A percentile compares a stretch with the other conserved stretches of the same genome.
These are phyloP conservation scores for Allantophomopsis lycopodina DNA, from an alignment of 2,329 filamentous ascomycete genomes.

Conservation along the genomic window DNA sequence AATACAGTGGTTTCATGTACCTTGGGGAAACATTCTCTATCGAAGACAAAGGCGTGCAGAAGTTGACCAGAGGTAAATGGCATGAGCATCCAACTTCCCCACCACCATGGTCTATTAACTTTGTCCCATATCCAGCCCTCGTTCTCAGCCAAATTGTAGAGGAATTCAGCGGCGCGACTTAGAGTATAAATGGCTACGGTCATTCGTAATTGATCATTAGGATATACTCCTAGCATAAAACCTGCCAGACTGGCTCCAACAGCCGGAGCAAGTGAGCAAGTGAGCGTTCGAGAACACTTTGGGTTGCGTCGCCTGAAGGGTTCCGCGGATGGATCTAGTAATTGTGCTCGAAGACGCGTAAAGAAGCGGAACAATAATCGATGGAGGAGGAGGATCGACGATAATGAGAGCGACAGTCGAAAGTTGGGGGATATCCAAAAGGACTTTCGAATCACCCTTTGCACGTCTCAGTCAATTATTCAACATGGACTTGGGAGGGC, in stretches of 20 bases:
- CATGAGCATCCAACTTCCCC: constrained; percentile 72
- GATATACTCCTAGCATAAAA: constrained; percentile 63
- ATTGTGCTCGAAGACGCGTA: constrained; percentile 58
- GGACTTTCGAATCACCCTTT: constrained; percentile 20
- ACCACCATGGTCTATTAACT: constrained; percentile 64
- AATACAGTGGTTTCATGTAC: constrained; percentile 21
- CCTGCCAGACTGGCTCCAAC: constrained; percentile 85
- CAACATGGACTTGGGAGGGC: not conserved
- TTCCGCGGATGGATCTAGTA: constrained; percentile 66
- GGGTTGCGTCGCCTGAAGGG: constrained; percentile 79
- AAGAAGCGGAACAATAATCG: constrained; percentile 86
- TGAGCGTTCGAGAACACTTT: constrained; percentile 57
- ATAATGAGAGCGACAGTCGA: constrained; percentile 69
- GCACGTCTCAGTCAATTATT: not conserved
- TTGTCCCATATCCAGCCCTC: constrained; percentile 52
- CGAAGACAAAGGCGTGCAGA: constrained; percentile 63
- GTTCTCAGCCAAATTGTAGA: constrained; percentile 71
- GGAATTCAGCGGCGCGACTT: constrained; percentile 72
- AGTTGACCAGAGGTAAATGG: constrained; percentile 65
- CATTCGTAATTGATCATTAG: constrained; percentile 56
- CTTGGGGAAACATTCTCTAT: constrained; percentile 58
- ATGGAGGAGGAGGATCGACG: constrained; percentile 77
- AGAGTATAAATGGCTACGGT: constrained; percentile 72
- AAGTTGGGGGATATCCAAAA: constrained; percentile 55
- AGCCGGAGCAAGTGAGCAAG: constrained; percentile 72